Base-by-base conservation (phyloP, 1,284 basidiomycete species). In the Sanghuangporus weigelae region DNA sequence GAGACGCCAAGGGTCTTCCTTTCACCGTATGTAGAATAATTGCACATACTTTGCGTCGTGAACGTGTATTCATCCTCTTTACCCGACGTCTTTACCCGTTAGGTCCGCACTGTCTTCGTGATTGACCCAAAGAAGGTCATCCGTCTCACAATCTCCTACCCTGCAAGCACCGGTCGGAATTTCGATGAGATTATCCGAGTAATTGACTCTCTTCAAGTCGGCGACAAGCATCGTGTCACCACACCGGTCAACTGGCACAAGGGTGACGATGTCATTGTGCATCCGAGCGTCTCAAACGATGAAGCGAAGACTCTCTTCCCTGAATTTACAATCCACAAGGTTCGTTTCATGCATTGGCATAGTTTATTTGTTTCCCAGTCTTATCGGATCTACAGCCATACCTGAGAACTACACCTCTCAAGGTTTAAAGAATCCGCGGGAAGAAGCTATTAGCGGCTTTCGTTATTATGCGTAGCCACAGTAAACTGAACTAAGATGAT, bases 31-130 rank as follows among this genome's bases (percentile, higher is more conserved):
- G 75, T 70, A 50, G 59, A 23, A 31, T n/a, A n/a, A n/a, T 38
- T 12, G 4, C 31, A 36, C 38, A 49, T 54, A 50, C 7, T 31
- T 26, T 38, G 55, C 16, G 35, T 59, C 40, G n/a, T 49, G 16
- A 19, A 12, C 35, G 26, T 31, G 26, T 31, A 38, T 38, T 68
- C 69, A 51, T 40, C 67, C 58, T 40, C 54, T 21, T 54, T 38
- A 39, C 49, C 31, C 38, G 36, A 11, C 31, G 54, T 31, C 49
- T 51, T 62, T 38, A 36, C 59, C 71, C 70, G 66, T 70, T 73
- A 98, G 95, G 90, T 98, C 75, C 89, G 96, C 68, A 96, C 93
- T 19, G 95, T 97, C 67, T 97, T 96, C 76, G 79, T 98, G 69
- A 93, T 98, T 72, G 95, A 97, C 78, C 94, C 90, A 46, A 92